Evolutionary conservation across 495 filamentous ascomycete genomes (phyloP).

Genomic region (Baudoinia panamericana): DNA sequence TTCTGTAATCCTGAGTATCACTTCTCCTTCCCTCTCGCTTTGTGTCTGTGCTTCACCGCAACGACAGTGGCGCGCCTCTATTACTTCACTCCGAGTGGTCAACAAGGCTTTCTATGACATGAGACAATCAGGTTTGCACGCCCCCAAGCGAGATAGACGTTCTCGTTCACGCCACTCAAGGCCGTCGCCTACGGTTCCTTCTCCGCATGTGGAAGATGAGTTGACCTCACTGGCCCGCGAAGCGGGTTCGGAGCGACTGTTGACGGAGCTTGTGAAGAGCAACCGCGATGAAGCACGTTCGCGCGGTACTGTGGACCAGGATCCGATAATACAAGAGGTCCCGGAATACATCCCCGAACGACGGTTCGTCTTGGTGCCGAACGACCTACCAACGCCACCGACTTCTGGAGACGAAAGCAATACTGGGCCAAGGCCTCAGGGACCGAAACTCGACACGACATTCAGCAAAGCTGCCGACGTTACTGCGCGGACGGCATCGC

Average conservation of each 20-base stretch:
- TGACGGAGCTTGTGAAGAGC: conserved; percentile 17
- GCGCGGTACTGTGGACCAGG: conserved; percentile 31
- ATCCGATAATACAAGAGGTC: conserved; percentile 27
- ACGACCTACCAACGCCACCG: conserved; percentile 14
- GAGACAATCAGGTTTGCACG: no score
- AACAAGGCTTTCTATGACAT: no score
- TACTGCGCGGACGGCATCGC: conserved; percentile 25
- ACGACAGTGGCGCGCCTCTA: no score
- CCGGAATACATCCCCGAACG: conserved; percentile 19
- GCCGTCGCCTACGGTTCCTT: conserved; percentile 27
- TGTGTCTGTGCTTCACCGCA: no score
- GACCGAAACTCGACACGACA: conserved; percentile 20
- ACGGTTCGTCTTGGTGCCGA: conserved; percentile 22
- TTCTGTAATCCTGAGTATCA: no score
- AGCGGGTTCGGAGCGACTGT: conserved; percentile 6
- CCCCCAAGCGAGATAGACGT: no score
- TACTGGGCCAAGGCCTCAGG: no score
- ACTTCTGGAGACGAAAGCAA: conserved; percentile 18
- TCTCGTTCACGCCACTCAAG: conserved; percentile 19
- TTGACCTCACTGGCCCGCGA: conserved; percentile 25
- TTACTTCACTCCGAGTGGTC: no score
- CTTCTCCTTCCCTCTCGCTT: no score
- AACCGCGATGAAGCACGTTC: conserved; percentile 21
- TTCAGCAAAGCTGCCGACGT: conserved; percentile 23
- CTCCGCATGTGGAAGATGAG: no score